Evolutionary conservation across 805 yeast species (phyloP).

Genomic region (Pichia nakasei): DNA sequence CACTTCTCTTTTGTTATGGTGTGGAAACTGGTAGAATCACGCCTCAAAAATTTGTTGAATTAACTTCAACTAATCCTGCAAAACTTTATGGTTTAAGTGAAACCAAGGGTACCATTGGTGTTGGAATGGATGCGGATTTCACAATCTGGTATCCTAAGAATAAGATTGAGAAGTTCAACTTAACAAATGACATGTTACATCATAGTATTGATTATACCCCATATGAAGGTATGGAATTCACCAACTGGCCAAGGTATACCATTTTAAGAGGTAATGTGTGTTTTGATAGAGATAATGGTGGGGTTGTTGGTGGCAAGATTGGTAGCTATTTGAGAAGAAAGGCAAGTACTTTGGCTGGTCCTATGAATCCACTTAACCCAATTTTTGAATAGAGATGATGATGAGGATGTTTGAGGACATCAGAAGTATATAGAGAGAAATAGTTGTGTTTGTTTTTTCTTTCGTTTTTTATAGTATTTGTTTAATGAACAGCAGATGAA

Average conservation of each 20-base stretch:
- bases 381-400: slow-evolving; percentile 7
- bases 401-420: no score
- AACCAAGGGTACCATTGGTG: slow-evolving; percentile 33
- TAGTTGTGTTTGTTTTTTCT: no score
- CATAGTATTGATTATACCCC: slow-evolving; percentile 32
- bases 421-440: no score
- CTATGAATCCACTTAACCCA: slow-evolving; percentile 15
- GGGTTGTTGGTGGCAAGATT: slow-evolving; percentile 10
- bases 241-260: slow-evolving; percentile 38
- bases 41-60: slow-evolving; percentile 35
- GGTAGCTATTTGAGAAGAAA: slow-evolving; percentile 24
- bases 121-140: slow-evolving; percentile 41
- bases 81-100: slow-evolving; percentile 35
- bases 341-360: slow-evolving; percentile 15
- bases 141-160: slow-evolving; percentile 37
- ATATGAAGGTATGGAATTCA: slow-evolving; percentile 29
- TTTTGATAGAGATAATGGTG: slow-evolving; percentile 23
- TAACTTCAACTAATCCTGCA: slow-evolving; percentile 37
- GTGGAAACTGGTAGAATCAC: slow-evolving; percentile 31
- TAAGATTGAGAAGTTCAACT: slow-evolving; percentile 16
- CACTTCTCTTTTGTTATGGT: slow-evolving; percentile 34
- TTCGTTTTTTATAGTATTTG: neutral
- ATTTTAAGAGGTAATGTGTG: slow-evolving; percentile 29
- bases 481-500: no score
- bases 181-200: slow-evolving; percentile 25